Base-by-base conservation (phyloP, 2,329 filamentous ascomycete genomes). In the Trichoderma koningii region DNA sequence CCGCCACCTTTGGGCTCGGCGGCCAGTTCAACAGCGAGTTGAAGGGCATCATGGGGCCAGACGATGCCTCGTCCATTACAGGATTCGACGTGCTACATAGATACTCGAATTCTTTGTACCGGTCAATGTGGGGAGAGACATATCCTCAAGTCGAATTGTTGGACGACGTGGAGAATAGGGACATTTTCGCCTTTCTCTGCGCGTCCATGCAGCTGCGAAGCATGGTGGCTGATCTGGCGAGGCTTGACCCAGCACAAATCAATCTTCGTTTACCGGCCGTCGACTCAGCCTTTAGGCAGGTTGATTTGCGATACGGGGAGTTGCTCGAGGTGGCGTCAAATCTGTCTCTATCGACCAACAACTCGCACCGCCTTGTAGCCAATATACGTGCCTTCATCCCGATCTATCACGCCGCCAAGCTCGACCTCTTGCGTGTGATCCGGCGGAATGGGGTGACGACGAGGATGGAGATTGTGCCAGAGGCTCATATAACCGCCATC, bases 361-460 rank as follows among this genome's bases (percentile, higher is more conserved):
- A 69, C 65, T 67, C 71, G 2, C 70, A 75, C 17, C 71, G 75
- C 0, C 67, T 77, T 0, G 71, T 75, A 0, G 71, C 71, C 19
- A 77, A 77, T 28, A 74, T 77, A 44, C 73, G 75, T 10, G 70
- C 70, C 17, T 73, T 77, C 14, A 72, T 77, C 7, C 76, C 76
- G 1, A 69, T 74, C 34, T 78, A 76, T 44, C 71, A 77, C 61
- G 73, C 74, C n/a, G 68, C 71, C 6, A 66, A 76, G 17, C 70
- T 78, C 0, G 74, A 77, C 26, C 59, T 74, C 2, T 63, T 64
- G 5, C 60, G 64, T 2, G 45, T 68, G 9, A 59, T 64, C 7
- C 65, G 66, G 7, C 66, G 63, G 9, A 60, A 65, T 6, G 63
- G 66, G 3, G 38, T 67, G 38, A 15, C 41, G 65, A 19, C 61